These are phyloP conservation scores for Neonectria neomacrospora DNA, from an alignment of 2,329 filamentous ascomycete genomes.

Conservation along the genomic window DNA sequence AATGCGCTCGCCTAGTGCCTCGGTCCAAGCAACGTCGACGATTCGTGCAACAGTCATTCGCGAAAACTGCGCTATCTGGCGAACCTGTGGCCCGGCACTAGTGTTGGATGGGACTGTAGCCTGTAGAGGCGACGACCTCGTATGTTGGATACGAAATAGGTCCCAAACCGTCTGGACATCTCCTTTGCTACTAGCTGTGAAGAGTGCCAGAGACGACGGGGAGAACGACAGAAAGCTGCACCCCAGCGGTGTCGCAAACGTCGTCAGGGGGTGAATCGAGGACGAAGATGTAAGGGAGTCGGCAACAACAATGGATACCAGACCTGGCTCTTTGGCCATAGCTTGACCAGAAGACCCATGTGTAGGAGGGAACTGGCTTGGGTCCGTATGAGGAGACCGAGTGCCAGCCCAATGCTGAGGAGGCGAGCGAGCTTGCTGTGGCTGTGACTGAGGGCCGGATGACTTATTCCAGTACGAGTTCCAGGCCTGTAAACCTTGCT, in stretches of 20 bases:
- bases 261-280: conserved; percentile 72
- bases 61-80: conserved; percentile 88
- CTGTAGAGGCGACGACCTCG: conserved; percentile 70
- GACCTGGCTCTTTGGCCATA: conserved; percentile 72
- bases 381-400: conserved; percentile 59
- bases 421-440: conserved; percentile 58
- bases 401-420: conserved; percentile 61
- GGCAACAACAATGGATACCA: conserved; percentile 80
- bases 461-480: conserved; percentile 82
- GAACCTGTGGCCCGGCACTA: conserved; percentile 69
- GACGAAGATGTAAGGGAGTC: conserved; percentile 65
- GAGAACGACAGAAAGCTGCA: conserved; percentile 86
- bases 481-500: conserved; percentile 81
- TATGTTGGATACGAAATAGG: conserved; percentile 72
- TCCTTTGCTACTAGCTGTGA: conserved; percentile 85
- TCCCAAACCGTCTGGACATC: conserved; percentile 88
- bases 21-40: conserved; percentile 89
- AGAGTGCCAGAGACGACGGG: conserved; percentile 76
- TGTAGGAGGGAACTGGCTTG: conserved; percentile 76
- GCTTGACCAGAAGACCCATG: conserved; percentile 71
- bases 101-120: conserved; percentile 57
- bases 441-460: conserved; percentile 54
- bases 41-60: conserved; percentile 92
- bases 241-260: conserved; percentile 76
- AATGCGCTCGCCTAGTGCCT: conserved; percentile 81